phyloP scores from a whole-genome alignment of 2,329 filamentous ascomycete genomes.

The Alternaria ethzedia region DNA sequence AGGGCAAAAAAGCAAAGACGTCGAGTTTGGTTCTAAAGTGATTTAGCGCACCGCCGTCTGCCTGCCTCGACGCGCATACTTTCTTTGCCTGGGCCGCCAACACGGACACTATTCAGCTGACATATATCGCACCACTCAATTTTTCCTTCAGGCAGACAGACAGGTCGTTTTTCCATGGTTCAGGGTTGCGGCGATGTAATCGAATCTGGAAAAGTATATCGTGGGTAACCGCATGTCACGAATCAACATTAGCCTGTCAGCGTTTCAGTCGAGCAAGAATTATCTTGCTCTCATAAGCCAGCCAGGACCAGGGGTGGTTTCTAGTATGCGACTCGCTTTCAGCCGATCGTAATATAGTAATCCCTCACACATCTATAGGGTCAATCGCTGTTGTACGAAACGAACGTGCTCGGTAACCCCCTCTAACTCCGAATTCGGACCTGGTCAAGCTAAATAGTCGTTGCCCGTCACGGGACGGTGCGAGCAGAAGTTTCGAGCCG shows the following conservation, averaged over 20 bases:
- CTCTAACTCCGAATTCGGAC: conserved; percentile 1
- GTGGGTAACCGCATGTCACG: not conserved
- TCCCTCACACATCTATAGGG: not conserved
- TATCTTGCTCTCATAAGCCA: not conserved
- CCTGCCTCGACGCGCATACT: not conserved
- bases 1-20: conserved; percentile 1
- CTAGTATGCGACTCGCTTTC: conserved; percentile 1
- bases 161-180: not conserved
- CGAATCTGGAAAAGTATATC: not conserved
- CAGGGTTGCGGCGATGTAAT: not conserved
- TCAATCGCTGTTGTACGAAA: not conserved
- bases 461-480: conserved; percentile 9
- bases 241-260: not conserved
- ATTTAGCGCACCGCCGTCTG: not conserved
- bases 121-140: not conserved
- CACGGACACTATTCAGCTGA: not conserved
- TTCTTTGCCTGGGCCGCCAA: not conserved
- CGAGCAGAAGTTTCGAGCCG: conserved; percentile 6
- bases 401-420: not conserved
- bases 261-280: not conserved
- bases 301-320: not conserved
- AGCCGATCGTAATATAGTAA: conserved; percentile 1
- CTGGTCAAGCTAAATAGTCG: not conserved
- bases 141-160: not conserved
- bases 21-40: not conserved